Evolutionary conservation across 2,329 filamentous ascomycete species (phyloP).

Genomic region (Beauveria bassiana): DNA sequence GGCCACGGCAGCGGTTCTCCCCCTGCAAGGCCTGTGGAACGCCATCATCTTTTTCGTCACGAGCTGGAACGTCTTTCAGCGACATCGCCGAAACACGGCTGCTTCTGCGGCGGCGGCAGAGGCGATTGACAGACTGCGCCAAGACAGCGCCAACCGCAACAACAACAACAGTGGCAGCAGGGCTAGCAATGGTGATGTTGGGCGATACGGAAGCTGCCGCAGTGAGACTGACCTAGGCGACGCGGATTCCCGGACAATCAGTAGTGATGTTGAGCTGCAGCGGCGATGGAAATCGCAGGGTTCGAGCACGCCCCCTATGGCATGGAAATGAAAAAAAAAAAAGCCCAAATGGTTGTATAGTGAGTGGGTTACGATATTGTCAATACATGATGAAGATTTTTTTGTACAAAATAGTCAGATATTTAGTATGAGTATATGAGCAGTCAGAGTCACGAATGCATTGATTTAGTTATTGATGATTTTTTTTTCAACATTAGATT

Average conservation of each 20-base stretch:
- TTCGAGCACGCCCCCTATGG: not conserved
- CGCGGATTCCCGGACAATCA: slow-evolving; percentile 10
- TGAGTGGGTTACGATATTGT: not conserved
- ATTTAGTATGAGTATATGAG: not conserved
- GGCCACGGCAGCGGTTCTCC: slow-evolving; percentile 62
- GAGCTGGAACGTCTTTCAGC: slow-evolving; percentile 33
- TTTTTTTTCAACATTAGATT: not conserved
- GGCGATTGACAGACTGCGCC: slow-evolving; percentile 1
- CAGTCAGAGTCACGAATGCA: not conserved
- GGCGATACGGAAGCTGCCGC: slow-evolving; percentile 3
- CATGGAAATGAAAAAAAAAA: not conserved
- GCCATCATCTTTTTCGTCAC: slow-evolving; percentile 67
- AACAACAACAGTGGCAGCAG: not conserved
- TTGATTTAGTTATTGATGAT: not conserved
- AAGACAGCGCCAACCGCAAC: not conserved
- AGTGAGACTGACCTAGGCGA: slow-evolving; percentile 13
- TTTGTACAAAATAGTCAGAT: not conserved
- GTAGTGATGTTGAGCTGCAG: slow-evolving; percentile 13
- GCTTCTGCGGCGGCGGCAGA: slow-evolving; percentile 1
- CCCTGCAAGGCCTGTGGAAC: slow-evolving; percentile 76
- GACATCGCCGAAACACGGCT: slow-evolving; percentile 5
- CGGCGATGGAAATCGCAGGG: slow-evolving; percentile 3
- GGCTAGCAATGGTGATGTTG: not conserved
- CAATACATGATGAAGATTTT: not conserved
- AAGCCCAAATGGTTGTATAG: not conserved